These are phyloP conservation scores for Lentinula lateritia DNA, from an alignment of 768 basidiomycete species.

Conservation along the genomic window DNA sequence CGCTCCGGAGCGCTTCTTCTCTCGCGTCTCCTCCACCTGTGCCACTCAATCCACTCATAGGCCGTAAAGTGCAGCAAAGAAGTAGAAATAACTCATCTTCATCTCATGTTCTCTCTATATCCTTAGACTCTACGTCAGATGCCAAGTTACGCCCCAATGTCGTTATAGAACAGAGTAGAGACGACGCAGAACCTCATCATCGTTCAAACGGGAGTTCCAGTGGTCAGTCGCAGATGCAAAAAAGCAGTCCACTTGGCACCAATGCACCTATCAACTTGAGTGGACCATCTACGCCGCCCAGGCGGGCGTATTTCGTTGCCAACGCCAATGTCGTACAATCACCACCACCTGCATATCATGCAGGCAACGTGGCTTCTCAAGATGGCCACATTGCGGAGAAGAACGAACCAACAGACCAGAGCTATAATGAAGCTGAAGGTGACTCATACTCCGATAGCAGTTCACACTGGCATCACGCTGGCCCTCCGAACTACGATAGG, in stretches of 20 bases:
- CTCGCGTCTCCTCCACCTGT: conserved; percentile 2
- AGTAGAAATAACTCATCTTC: conserved; percentile 3
- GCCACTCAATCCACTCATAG: conserved; percentile 2
- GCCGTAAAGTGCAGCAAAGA: neutral
- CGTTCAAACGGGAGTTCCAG: neutral
- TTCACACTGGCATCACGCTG: neutral
- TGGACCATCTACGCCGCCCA: conserved; percentile 22
- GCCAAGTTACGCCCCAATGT: conserved; percentile 1
- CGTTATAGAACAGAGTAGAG: neutral
- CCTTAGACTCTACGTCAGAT: neutral
- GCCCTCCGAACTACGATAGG: neutral
- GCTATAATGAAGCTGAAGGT: neutral
- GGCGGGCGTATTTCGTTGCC: conserved; percentile 34
- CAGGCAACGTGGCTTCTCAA: neutral
- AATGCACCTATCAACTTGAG: conserved; percentile 17
- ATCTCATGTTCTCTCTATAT: conserved; percentile 2
- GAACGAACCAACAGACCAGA: neutral
- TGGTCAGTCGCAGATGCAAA: neutral
- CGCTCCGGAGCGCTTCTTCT: conserved; percentile 8
- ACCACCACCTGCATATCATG: conserved; percentile 43
- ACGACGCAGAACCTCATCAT: neutral
- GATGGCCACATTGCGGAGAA: neutral
- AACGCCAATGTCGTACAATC: conserved; percentile 27
- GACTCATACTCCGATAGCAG: neutral
- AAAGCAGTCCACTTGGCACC: conserved; percentile 1